phyloP scores from a whole-genome alignment of 805 yeast species.

The Vanderwaltozyma yarrowii region DNA sequence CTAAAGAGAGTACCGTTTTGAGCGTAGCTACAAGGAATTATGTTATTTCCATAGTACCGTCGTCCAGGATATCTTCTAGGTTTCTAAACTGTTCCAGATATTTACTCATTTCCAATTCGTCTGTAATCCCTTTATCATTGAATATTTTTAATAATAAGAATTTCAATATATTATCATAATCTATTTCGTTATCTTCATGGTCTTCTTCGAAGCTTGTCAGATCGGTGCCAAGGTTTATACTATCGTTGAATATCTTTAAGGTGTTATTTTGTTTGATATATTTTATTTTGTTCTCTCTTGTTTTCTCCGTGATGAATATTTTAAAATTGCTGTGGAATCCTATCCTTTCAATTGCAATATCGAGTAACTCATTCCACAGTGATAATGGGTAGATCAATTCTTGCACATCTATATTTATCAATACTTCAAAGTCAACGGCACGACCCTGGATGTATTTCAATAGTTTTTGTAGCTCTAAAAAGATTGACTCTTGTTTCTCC shows the following conservation, averaged over 20 bases:
- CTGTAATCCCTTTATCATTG: neutral
- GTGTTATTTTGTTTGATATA: neutral
- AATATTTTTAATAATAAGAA: neutral
- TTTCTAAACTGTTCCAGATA: neutral
- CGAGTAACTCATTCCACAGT: slow-evolving; percentile 1
- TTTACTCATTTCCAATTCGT: neutral
- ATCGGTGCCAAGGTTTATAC: too few species aligned
- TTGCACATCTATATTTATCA: neutral
- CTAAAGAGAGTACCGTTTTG: too few species aligned
- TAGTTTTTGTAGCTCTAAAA: neutral
- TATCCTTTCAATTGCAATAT: neutral
- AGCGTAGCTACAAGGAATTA: too few species aligned
- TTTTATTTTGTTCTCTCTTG: neutral
- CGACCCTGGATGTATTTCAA: neutral
- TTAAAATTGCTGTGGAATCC: neutral
- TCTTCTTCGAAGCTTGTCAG: too few species aligned
- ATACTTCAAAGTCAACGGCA: neutral
- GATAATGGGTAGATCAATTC: neutral
- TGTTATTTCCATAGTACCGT: neutral
- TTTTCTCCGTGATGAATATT: neutral
- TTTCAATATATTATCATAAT: slow-evolving; percentile 1
- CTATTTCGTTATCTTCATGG: neutral
- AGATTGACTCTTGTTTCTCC: neutral
- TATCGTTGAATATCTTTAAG: neutral
- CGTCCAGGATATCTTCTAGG: neutral